Evolutionary conservation across 2,329 filamentous ascomycete genomes (phyloP).

Genomic region (Pyrenophora teres): DNA sequence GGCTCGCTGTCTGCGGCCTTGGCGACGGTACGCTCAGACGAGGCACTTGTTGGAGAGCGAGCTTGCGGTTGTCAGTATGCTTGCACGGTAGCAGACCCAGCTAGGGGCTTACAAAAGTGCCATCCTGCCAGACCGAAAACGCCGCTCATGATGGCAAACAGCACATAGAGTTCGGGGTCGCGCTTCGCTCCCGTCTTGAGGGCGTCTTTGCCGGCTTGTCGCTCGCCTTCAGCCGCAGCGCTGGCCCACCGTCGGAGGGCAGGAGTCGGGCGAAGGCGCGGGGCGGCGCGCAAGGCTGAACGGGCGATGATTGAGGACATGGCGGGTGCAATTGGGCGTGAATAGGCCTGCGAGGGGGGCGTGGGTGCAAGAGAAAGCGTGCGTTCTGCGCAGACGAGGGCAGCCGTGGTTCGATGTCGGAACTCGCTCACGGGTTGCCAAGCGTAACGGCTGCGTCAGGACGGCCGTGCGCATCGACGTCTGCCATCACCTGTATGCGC

Average conservation of each 20-base stretch:
- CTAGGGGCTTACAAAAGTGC: slow-evolving; percentile 71
- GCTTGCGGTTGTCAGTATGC: slow-evolving; percentile 56
- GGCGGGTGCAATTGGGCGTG: slow-evolving; percentile 31
- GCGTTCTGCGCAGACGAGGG: slow-evolving; percentile 13
- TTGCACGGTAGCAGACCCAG: background rate
- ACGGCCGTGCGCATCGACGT: slow-evolving; percentile 9
- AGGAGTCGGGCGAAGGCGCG: slow-evolving; percentile 49
- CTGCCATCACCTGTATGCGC: slow-evolving; percentile 21
- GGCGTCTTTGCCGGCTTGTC: slow-evolving; percentile 52
- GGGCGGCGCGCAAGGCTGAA: slow-evolving; percentile 53
- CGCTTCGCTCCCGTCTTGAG: slow-evolving; percentile 68
- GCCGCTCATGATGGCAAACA: slow-evolving; percentile 87
- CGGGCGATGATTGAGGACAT: slow-evolving; percentile 55
- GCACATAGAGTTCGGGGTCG: slow-evolving; percentile 80
- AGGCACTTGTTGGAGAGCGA: slow-evolving; percentile 81
- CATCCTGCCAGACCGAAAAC: slow-evolving; percentile 87
- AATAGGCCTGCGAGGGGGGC: slow-evolving; percentile 6
- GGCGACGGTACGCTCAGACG: slow-evolving; percentile 77
- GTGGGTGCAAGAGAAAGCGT: slow-evolving; percentile 19
- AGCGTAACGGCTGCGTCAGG: slow-evolving; percentile 23
- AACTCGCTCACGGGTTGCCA: slow-evolving; percentile 15
- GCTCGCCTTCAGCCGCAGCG: slow-evolving; percentile 51
- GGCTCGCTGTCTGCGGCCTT: slow-evolving; percentile 82
- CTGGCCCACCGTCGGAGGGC: slow-evolving; percentile 44
- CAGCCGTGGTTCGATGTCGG: slow-evolving; percentile 27